Evolutionary conservation across 2,329 filamentous ascomycete species (phyloP).

Genomic region (Cadophora sp.): DNA sequence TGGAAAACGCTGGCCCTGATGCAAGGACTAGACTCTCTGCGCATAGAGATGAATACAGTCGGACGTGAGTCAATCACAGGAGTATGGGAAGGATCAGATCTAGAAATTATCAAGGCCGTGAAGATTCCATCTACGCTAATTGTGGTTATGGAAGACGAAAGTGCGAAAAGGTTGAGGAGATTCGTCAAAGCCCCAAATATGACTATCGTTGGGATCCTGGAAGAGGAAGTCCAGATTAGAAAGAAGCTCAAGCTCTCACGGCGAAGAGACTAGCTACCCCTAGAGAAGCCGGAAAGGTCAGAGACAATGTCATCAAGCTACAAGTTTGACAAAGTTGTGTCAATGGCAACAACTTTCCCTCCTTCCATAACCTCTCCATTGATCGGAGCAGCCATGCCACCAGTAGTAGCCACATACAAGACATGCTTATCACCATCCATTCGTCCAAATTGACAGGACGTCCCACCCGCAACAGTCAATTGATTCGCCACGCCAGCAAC

Average conservation of each 20-base stretch:
- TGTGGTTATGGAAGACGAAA: slow-evolving; percentile 12
- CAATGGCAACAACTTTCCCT: slow-evolving; percentile 32
- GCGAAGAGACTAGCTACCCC: not conserved
- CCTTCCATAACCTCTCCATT: slow-evolving; percentile 31
- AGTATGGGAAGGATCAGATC: slow-evolving; percentile 10
- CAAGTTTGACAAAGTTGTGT: slow-evolving; percentile 14
- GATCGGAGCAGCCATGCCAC: slow-evolving; percentile 28
- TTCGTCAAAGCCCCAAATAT: not conserved
- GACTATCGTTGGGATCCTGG: slow-evolving; percentile 1
- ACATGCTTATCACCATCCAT: slow-evolving; percentile 24
- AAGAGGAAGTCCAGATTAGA: not conserved
- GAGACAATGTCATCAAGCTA: not conserved
- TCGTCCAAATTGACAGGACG: slow-evolving; percentile 33
- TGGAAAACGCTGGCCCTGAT: slow-evolving; percentile 17
- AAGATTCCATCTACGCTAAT: slow-evolving; percentile 3
- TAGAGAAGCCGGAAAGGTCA: too few relatives aligned
- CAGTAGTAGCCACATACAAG: slow-evolving; percentile 34
- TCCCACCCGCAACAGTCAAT: slow-evolving; percentile 30
- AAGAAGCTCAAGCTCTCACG: not conserved
- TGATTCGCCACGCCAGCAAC: slow-evolving; percentile 27
- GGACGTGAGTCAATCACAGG: not conserved
- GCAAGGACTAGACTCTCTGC: slow-evolving; percentile 16
- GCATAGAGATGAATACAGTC: slow-evolving; percentile 13
- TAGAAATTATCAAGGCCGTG: slow-evolving; percentile 20
- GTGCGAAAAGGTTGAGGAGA: slow-evolving; percentile 8